phyloP scores from a whole-genome alignment of 805 yeast genomes.

The Ogataea minuta region DNA sequence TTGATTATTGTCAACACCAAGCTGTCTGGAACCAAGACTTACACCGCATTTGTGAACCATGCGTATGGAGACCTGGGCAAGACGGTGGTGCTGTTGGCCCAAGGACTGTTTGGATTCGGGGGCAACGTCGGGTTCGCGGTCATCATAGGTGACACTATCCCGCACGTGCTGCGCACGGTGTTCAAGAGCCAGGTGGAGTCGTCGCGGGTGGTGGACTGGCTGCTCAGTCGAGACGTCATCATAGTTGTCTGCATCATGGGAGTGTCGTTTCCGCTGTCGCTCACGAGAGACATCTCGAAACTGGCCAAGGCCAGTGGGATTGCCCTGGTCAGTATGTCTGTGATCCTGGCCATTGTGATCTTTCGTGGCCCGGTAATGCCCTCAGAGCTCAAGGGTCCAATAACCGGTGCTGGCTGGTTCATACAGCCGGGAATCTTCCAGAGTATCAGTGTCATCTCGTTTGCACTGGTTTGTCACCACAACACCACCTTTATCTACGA shows the following conservation, averaged over 20 bases:
- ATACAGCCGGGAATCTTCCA: conserved; percentile 71
- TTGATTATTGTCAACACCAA: conserved; percentile 80
- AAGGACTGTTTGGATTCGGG: conserved; percentile 89
- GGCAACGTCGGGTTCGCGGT: conserved; percentile 93
- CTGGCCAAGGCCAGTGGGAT: conserved; percentile 84
- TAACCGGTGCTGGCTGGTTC: conserved; percentile 46
- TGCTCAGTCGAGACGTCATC: conserved; percentile 66
- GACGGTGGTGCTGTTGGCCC: conserved; percentile 64
- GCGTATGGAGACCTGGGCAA: conserved; percentile 79
- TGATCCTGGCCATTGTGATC: conserved; percentile 72
- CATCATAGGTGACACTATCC: conserved; percentile 92
- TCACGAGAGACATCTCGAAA: conserved; percentile 76
- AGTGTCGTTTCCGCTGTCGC: conserved; percentile 79
- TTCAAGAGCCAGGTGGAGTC: conserved; percentile 45
- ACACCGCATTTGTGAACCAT: conserved; percentile 79
- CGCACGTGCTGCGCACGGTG: conserved; percentile 75
- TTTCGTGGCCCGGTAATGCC: conserved; percentile 67
- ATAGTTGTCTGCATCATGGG: conserved; percentile 67
- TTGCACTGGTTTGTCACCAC: conserved; percentile 95
- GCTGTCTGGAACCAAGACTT: conserved; percentile 70
- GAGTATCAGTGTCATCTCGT: conserved; percentile 90
- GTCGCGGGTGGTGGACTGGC: conserved; percentile 43
- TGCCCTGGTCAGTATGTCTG: conserved; percentile 80
- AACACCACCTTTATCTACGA: conserved; percentile 88
- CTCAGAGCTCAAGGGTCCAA: conserved; percentile 44